Base-by-base conservation (phyloP, 495 filamentous ascomycete species). In the Parathielavia hyrcaniae region DNA sequence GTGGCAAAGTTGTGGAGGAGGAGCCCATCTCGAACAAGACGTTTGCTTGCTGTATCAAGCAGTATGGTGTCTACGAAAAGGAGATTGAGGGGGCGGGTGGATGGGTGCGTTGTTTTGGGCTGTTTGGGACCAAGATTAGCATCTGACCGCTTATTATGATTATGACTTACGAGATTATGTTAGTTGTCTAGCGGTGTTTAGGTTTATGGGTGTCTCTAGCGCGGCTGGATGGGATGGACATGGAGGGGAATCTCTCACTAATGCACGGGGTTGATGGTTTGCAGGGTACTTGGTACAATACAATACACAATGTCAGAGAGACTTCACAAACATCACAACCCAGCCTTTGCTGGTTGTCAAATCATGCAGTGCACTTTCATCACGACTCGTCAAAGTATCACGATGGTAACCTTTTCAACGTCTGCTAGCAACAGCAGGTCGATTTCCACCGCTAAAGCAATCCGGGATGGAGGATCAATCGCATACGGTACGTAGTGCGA, bases 1-100 rank as follows among this genome's bases (percentile, higher is more conserved):
- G 26, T 22, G 17, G 36, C 13, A 12, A 57, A 10, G 32, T 34
- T 30, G 34, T 14, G 14, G 13, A 46, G 8, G 6, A 16, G 19
- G 35, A 23, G 19, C 4, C 41, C 19, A 44, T 76, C 0, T 71
- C 63, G 4, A 81, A 78, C 54, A 77, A 70, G 46, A 76, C 81
- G 5, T 87, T 87, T 57, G 67, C 74, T 0, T 86, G 84, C 65
- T 85, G 81, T 57, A 75, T 87, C 49, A 71, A 72, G 61, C 81
- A 87, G 70, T 86, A 84, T 64, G 84, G 84, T 8, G 66, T 80
- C 23, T 67, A 69, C 17, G 71, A 68, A 34, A 68, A 71, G 16
- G 61, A 74, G 61, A 65, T 5, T 30, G 70, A 75, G 0, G 50
- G 69, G 5, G 67, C 64, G 12, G 59, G 61, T 32, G 64, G 69